Conservation (phyloP, 805 yeast genomes). For the Candida nanaspora region DNA sequence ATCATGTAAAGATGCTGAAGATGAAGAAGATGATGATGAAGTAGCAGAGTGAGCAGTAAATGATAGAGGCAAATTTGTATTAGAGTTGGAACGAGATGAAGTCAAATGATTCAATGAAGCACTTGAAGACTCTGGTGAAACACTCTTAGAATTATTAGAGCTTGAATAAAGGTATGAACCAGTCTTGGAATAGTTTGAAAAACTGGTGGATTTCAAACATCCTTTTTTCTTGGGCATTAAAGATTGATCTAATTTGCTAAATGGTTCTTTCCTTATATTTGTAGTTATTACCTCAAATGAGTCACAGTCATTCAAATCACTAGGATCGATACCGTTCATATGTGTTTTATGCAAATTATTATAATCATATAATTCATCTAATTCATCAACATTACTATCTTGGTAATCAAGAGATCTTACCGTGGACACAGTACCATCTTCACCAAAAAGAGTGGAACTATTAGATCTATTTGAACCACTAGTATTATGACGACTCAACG, state of each 20-base stretch:
- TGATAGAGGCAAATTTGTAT: neutral
- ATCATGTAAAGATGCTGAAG: slow-evolving; percentile 19
- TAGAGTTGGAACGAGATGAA: too few species aligned
- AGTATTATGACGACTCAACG: slow-evolving; percentile 23
- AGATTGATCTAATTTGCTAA: neutral
- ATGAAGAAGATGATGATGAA: neutral
- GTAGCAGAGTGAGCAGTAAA: neutral
- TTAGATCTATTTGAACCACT: slow-evolving; percentile 13
- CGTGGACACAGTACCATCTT: slow-evolving; percentile 9
- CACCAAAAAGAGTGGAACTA: slow-evolving; percentile 7
- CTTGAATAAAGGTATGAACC: neutral
- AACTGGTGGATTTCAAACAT: neutral
- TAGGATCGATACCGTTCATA: slow-evolving; percentile 1
- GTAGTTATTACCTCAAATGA: slow-evolving; percentile 10
- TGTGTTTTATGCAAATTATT: slow-evolving; percentile 11
- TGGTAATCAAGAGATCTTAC: slow-evolving; percentile 14
- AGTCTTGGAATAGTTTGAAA: neutral
- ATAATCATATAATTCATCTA: slow-evolving; percentile 4
- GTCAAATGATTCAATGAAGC: neutral
- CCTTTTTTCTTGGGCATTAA: neutral
- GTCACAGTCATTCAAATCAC: slow-evolving; percentile 1
- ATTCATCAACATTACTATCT: slow-evolving; percentile 6
- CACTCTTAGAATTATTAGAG: neutral
- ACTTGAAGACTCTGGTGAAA: neutral
- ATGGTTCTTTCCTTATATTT: slow-evolving; percentile 4